phyloP scores from a whole-genome alignment of 352 stramenopile genomes.

The Pythium monospermum region DNA sequence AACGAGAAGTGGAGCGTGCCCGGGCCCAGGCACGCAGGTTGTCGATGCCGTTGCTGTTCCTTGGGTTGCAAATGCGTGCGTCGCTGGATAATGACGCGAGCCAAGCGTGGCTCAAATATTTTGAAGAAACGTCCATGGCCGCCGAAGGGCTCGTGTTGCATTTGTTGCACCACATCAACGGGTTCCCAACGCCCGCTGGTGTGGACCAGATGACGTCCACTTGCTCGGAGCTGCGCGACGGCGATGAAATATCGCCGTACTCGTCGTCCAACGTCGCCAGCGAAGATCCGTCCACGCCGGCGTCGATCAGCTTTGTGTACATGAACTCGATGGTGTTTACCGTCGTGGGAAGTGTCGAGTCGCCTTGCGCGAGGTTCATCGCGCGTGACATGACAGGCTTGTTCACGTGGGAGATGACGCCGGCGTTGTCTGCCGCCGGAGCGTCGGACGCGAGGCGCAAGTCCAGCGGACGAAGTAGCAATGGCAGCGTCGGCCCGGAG shows the following conservation, averaged over 20 bases:
- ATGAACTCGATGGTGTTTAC: slow-evolving; percentile 87
- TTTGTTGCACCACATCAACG: slow-evolving; percentile 81
- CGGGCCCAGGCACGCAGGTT: slow-evolving; percentile 56
- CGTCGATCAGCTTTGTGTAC: slow-evolving; percentile 80
- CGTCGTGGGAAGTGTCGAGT: slow-evolving; percentile 77
- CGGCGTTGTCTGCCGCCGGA: slow-evolving; percentile 4
- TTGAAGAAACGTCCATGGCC: slow-evolving; percentile 80
- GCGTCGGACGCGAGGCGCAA: slow-evolving; percentile 2
- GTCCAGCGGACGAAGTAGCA: not conserved
- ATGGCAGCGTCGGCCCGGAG: slow-evolving; percentile 13
- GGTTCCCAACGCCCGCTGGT: slow-evolving; percentile 74
- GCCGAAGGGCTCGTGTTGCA: slow-evolving; percentile 82
- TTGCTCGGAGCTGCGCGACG: slow-evolving; percentile 63
- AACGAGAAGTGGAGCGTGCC: slow-evolving; percentile 68
- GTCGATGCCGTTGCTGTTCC: slow-evolving; percentile 81
- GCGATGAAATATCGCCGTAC: slow-evolving; percentile 19
- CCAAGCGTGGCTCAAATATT: slow-evolving; percentile 71
- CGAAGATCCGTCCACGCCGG: slow-evolving; percentile 24
- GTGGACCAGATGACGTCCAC: slow-evolving; percentile 83
- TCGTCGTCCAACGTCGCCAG: not conserved
- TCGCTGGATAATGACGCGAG: slow-evolving; percentile 70
- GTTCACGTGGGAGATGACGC: slow-evolving; percentile 78
- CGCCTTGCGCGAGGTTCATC: slow-evolving; percentile 68
- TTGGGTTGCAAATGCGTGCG: slow-evolving; percentile 80
- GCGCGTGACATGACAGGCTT: slow-evolving; percentile 81